Evolutionary conservation across 1,284 basidiomycete genomes (phyloP).

Genomic region (Ganoderma leucocontextum): DNA sequence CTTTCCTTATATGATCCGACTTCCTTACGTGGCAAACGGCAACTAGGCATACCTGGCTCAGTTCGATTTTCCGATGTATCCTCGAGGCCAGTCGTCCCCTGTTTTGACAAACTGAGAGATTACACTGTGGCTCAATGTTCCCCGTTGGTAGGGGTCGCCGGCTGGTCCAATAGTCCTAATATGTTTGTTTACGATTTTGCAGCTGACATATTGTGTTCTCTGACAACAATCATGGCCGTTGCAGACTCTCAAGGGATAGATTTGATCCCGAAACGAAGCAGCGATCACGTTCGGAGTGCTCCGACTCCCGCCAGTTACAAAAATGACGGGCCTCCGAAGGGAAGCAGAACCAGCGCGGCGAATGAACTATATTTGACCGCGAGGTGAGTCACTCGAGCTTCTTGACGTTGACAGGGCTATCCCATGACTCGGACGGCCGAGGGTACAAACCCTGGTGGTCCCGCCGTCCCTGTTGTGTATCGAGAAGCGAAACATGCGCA

Average conservation of each 20-base stretch:
- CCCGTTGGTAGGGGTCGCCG: no score
- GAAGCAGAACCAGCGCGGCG: slow-evolving; percentile 1
- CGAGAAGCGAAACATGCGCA: not conserved
- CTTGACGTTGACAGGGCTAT: not conserved
- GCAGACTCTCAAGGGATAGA: not conserved
- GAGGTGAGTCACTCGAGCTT: not conserved
- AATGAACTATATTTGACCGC: not conserved
- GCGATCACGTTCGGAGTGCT: not conserved
- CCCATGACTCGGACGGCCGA: not conserved
- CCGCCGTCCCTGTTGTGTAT: not conserved
- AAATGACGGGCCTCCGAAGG: not conserved
- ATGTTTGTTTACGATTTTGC: not conserved
- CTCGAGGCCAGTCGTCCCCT: no score
- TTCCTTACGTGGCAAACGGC: not conserved
- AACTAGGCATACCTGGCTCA: not conserved
- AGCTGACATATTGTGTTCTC: not conserved
- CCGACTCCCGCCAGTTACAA: not conserved
- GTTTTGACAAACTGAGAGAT: not conserved
- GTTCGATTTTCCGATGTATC: not conserved
- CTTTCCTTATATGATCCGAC: not conserved
- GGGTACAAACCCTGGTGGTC: not conserved
- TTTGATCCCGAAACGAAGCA: not conserved
- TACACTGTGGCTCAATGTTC: not conserved
- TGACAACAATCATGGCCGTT: not conserved
- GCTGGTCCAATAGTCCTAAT: no score